phyloP scores from a whole-genome alignment of 2,329 filamentous ascomycete genomes.

The Venturia pyrina region DNA sequence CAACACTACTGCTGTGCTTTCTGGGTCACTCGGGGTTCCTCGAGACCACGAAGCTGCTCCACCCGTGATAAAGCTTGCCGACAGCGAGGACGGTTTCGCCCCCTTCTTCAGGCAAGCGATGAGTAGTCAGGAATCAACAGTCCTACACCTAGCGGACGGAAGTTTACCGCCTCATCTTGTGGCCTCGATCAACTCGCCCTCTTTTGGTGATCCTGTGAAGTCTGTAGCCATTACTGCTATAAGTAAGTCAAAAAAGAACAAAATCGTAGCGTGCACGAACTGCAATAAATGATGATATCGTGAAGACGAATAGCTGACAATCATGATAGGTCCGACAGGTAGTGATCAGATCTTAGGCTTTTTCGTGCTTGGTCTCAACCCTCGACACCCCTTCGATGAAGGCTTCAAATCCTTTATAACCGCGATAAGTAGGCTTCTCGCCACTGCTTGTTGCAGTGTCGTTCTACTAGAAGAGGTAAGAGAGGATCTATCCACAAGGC shows the following conservation, averaged over 20 bases:
- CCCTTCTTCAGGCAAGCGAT: not conserved
- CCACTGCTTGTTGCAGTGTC: not conserved
- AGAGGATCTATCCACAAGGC: not conserved
- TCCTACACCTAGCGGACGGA: not conserved
- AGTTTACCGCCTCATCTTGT: not conserved
- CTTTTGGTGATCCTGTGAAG: not conserved
- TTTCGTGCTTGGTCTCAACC: conserved; percentile 1
- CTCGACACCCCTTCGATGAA: conserved; percentile 3
- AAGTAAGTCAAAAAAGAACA: not conserved
- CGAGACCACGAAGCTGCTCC: not conserved
- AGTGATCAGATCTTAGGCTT: not conserved
- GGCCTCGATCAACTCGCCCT: not conserved
- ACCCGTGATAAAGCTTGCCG: not conserved
- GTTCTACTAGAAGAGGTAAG: not conserved
- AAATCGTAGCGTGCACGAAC: too few species aligned
- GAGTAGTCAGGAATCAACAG: not conserved
- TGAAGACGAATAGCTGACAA: not conserved
- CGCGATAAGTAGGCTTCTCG: not conserved
- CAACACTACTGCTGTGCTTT: not conserved
- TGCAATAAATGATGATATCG: not conserved
- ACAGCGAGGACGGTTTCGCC: not conserved
- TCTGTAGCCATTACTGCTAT: conserved; percentile 3
- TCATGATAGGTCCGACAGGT: not conserved
- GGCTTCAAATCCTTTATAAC: not conserved
- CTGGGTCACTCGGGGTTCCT: not conserved